Conservation (phyloP, 1,139 yeast genomes). For the Casaregolazyma lundiana region DNA sequence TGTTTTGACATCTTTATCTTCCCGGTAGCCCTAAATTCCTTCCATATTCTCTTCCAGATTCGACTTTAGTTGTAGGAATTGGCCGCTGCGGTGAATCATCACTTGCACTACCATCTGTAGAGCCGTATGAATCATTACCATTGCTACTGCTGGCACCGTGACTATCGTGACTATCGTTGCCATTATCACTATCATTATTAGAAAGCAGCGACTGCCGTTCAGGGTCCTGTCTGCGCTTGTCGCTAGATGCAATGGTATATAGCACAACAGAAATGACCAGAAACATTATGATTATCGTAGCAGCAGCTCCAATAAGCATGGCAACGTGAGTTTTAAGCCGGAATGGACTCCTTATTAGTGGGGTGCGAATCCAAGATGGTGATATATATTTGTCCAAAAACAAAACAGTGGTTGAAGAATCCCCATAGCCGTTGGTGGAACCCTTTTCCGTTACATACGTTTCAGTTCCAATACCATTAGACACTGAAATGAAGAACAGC, state of each 20-base stretch:
- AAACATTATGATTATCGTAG: constrained; percentile 32
- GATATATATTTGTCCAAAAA: constrained; percentile 65
- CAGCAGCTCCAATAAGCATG: constrained; percentile 33
- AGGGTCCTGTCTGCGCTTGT: constrained; percentile 9
- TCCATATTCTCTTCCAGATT: constrained; percentile 6
- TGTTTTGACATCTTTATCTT: no score
- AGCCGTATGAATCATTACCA: constrained; percentile 4
- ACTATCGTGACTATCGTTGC: background rate
- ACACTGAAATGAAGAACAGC: constrained; percentile 34
- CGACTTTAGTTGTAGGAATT: constrained; percentile 9
- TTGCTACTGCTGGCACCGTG: constrained; percentile 5
- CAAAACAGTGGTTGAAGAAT: constrained; percentile 49
- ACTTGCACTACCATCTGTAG: background rate
- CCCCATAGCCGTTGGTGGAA: constrained; percentile 42
- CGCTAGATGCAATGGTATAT: constrained; percentile 20
- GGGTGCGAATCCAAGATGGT: constrained; percentile 53
- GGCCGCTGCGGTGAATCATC: constrained; percentile 1
- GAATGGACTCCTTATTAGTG: constrained; percentile 29
- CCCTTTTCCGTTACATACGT: constrained; percentile 65
- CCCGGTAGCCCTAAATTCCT: constrained; percentile 8
- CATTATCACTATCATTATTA: constrained; percentile 2
- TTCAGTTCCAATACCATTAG: constrained; percentile 58
- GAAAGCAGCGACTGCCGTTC: constrained; percentile 14
- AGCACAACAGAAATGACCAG: constrained; percentile 21
- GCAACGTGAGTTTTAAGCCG: constrained; percentile 33